Conservation (phyloP, 257 asterid genomes). For the Jaltomata sinuosa region DNA sequence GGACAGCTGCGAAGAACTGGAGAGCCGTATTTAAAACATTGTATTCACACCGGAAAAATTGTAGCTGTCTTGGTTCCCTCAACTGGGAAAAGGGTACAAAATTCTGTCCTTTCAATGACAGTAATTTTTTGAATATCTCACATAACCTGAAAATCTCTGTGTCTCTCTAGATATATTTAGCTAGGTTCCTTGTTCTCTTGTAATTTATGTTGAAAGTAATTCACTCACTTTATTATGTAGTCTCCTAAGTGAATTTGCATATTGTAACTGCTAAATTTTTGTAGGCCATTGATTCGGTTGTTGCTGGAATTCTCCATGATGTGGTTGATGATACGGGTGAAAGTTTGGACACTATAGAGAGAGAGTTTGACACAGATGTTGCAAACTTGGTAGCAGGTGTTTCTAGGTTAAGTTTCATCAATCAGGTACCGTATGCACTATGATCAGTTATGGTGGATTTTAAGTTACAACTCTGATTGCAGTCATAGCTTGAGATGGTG, state of each 20-base stretch:
- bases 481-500: constrained; percentile 4
- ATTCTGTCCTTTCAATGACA: constrained; percentile 7
- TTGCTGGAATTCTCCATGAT: constrained; percentile 95
- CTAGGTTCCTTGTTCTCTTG: neutral
- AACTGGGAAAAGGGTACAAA: constrained; percentile 70
- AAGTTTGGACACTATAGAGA: constrained; percentile 63
- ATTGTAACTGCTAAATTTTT: constrained; percentile 5
- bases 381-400: constrained; percentile 93
- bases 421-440: constrained; percentile 51
- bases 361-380: constrained; percentile 69
- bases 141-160: neutral
- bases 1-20: constrained; percentile 96
- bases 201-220: neutral
- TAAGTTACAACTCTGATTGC: neutral
- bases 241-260: neutral
- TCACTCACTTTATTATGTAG: neutral
- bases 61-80: constrained; percentile 80
- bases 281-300: constrained; percentile 86
- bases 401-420: constrained; percentile 80
- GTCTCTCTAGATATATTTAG: neutral
- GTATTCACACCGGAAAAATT: constrained; percentile 87
- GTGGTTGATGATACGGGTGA: constrained; percentile 77
- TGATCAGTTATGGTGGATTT: neutral
- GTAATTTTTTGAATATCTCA: neutral
- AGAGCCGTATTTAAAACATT: constrained; percentile 84